Conservation (phyloP, 768 basidiomycete species). For the Xerocomellus amylosporus region DNA sequence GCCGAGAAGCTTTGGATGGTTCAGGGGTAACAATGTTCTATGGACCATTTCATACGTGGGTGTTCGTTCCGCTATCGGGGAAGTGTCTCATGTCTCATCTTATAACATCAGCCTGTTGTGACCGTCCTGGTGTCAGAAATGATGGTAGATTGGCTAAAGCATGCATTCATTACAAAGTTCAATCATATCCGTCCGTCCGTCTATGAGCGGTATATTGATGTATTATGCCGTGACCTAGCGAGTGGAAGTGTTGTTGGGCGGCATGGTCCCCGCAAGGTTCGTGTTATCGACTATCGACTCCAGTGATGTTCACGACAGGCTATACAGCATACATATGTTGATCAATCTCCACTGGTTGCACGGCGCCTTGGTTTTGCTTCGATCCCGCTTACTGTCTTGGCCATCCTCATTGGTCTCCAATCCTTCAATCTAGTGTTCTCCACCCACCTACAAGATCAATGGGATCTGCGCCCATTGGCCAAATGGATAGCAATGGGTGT, state of each 20-base stretch:
- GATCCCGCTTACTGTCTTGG: constrained; percentile 84
- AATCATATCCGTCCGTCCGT: constrained; percentile 96
- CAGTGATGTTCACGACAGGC: constrained; percentile 1
- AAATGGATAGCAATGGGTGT: constrained; percentile 67
- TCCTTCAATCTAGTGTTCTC: constrained; percentile 61
- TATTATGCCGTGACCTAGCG: constrained; percentile 89
- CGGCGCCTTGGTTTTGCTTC: constrained; percentile 93
- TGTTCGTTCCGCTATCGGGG: constrained; percentile 7
- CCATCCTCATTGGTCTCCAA: constrained; percentile 72
- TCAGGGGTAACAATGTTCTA: constrained; percentile 70
- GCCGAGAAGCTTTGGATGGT: constrained; percentile 84
- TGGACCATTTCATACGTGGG: constrained; percentile 90
- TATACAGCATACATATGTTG: constrained; percentile 79
- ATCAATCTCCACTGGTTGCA: constrained; percentile 93
- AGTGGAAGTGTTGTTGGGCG: constrained; percentile 72
- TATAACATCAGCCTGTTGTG: constrained; percentile 69
- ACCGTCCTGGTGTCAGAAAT: constrained; percentile 91
- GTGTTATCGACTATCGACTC: neutral
- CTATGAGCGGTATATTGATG: constrained; percentile 93
- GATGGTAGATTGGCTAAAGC: constrained; percentile 97
- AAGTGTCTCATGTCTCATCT: neutral
- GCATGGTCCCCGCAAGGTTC: constrained; percentile 67
- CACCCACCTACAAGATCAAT: constrained; percentile 34
- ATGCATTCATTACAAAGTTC: constrained; percentile 99
- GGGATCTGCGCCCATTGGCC: constrained; percentile 43